Evolutionary conservation across 2,329 filamentous ascomycete genomes (phyloP).

Genomic region (Elsinoe ampelina): DNA sequence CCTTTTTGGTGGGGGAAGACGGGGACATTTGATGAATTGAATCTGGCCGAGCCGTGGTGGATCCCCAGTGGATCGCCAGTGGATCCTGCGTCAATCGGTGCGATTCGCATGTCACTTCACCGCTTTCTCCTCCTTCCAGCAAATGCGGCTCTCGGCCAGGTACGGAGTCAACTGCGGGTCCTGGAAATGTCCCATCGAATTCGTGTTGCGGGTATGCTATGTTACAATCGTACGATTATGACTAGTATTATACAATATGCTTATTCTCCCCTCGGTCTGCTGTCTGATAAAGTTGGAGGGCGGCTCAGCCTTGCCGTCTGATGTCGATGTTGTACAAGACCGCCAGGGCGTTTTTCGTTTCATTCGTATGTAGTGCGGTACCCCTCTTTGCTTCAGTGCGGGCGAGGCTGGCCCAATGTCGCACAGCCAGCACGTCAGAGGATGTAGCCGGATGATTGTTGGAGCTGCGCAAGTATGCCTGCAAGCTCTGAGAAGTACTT

Average conservation of each 20-base stretch:
- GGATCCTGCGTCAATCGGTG: background rate
- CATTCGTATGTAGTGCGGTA: background rate
- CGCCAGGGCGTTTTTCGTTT: constrained; percentile 5
- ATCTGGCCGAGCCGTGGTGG: constrained; percentile 3
- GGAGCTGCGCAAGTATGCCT: background rate
- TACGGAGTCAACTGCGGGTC: background rate
- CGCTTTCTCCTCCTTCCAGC: background rate
- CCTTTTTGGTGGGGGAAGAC: constrained; percentile 1
- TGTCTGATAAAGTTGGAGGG: background rate
- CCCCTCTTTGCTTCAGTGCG: background rate
- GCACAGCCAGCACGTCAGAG: background rate
- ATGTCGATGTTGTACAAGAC: background rate
- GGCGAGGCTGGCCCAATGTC: background rate
- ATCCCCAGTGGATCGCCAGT: too few relatives aligned
- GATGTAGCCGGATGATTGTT: background rate
- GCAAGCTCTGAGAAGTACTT: background rate
- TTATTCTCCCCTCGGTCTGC: background rate
- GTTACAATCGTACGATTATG: background rate
- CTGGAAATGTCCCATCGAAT: background rate
- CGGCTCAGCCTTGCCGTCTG: constrained; percentile 1
- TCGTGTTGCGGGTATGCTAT: background rate
- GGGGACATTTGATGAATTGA: background rate
- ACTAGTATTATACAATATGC: constrained; percentile 10
- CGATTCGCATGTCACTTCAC: constrained; percentile 11
- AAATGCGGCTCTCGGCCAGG: background rate